Base-by-base conservation (phyloP, 2,329 filamentous ascomycete genomes). In the Aspergillus caelatus region DNA sequence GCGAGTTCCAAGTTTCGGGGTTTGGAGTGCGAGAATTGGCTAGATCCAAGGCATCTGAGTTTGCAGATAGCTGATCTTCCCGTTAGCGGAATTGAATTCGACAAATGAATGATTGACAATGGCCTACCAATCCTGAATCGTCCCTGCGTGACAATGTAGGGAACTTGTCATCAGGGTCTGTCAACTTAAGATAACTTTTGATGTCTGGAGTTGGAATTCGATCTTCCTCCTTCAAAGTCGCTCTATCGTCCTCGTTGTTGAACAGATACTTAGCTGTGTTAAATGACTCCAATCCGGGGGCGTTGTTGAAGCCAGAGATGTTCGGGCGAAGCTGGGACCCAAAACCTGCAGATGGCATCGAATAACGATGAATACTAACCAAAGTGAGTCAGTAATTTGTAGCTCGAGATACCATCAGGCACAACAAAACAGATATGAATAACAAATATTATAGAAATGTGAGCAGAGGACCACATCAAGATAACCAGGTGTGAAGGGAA, bases 251-350 rank as follows among this genome's bases (percentile, higher is more conserved):
- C 73, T 94, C 91, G 64, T 91, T 92, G 71, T 93, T 90, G 75
- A 97, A 96, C 43, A 97, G 83, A 73, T 96, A 96, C 61, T 91
- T 89, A 30, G 92, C 87, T 14, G 92, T 93, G 79, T 95, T 94
- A 72, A 93, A 93, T 69, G 92, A 90, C 66, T 95, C 93, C 62
- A 96, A 82, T 45, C 86, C 86, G n/a, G 73, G 68, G 14, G 65
- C 63, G 39, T 68, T 70, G 60, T 67, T 74, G 60, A 74, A 77
- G 21, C 65, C 70, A 45, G 72, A 69, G 16, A 71, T 62, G 26
- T 68, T 74, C 1, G 75, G 69, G n/a, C 75, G 74, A 32, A 74
- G 62, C 30, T 76, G 70, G 55, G 72, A 72, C 50, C 70, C 74
- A 45, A 77, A 66, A 23, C 75, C 77, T 39, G 72, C 92, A 58